Base-by-base conservation (phyloP, 2,329 filamentous ascomycete genomes). In the Hymenoscyphus linearis region DNA sequence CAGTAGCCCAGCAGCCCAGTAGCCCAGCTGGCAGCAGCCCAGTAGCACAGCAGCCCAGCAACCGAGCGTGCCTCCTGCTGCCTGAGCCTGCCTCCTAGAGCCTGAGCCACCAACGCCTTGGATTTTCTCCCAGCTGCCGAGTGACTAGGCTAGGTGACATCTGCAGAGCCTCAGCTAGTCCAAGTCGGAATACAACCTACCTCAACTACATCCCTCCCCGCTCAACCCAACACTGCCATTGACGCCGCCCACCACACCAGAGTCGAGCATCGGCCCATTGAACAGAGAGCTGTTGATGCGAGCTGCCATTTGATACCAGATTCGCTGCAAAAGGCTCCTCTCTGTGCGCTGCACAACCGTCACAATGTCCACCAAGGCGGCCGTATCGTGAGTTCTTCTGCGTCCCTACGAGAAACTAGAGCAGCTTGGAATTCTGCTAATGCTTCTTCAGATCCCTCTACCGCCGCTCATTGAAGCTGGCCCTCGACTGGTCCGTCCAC, bases 401-500 rank as follows among this genome's bases (percentile, higher is more conserved):
- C 27, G 35, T 14, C 55, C 52, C 27, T 26, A 50, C 13, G 9
- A 18, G 40, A 22, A 22, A 18, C 40, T 47, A 22, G n/a, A 47
- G 40, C 53, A 56, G 27, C 35, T 25, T 26, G 40, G 27, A n/a
- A 10, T 14, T 44, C 59, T 59, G 34, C 63, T 69, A 40, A 70
- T 36, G 34, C 5, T 35, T 40, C 9, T 55, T 5, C 31, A 88
- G 85, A 68, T 87, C 85, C 50, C 88, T 99, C 64, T 99, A 99
- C 78, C 88, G 93, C 73, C 91, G 92, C 69, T 92, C 92, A 27
- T 78, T 99, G 74, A 97, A 97, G 82, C 86, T 97, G 67, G 84
- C 95, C 50, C 86, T 98, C 67, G 92, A 97, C 80, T 99, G 95
- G 95, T 86, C 91, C 61, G 92, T 98, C 65, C 90, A 97, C 75